These are phyloP conservation scores for Rhizopus arrhizus DNA, from an alignment of 371 early-diverging fungal genomes.

Conservation along the genomic window DNA sequence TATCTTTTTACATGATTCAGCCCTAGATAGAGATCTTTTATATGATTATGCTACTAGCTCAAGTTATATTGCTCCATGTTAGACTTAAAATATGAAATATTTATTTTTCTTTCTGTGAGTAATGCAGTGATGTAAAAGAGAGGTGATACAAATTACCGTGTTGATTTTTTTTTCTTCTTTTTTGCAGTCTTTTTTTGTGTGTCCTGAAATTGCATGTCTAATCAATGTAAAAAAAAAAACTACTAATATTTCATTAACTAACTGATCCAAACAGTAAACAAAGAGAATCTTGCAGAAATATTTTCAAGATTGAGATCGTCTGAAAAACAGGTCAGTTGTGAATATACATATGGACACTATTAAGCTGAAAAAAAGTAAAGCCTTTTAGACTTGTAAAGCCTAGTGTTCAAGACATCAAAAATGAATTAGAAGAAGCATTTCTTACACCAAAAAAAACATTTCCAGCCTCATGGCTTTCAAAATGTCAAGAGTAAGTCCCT, in stretches of 20 bases:
- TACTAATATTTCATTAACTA: background rate
- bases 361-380: background rate
- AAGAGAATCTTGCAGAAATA: background rate
- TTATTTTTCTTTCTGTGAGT: no score
- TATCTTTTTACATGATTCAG: no score
- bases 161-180: no score
- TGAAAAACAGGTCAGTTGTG: background rate
- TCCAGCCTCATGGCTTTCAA: constrained; percentile 48
- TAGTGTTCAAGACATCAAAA: constrained; percentile 31
- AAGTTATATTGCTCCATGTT: no score
- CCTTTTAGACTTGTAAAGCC: background rate
- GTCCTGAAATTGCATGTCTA: no score
- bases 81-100: no score
- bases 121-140: no score
- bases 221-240: no score
- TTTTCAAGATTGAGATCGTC: background rate
- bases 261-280: background rate
- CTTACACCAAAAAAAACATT: constrained; percentile 52
- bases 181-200: no score
- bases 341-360: background rate
- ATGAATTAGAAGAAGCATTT: constrained; percentile 50
- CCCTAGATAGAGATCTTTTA: no score
- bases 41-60: no score
- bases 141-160: no score
- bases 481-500: constrained; percentile 55